These are phyloP conservation scores for Macrophomina tecta DNA, from an alignment of 2,329 filamentous ascomycete genomes.

Conservation along the genomic window DNA sequence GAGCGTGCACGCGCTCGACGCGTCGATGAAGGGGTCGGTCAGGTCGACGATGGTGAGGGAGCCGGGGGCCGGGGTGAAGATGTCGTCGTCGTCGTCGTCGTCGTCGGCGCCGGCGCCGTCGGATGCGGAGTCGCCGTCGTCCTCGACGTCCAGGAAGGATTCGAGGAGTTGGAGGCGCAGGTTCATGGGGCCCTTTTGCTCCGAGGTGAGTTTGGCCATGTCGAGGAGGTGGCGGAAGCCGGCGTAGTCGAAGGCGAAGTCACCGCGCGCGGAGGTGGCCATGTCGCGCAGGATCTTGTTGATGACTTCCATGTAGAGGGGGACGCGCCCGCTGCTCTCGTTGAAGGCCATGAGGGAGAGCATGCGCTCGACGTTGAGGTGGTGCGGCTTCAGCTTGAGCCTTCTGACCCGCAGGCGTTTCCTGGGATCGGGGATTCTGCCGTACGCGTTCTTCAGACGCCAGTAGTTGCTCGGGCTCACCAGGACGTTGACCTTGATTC, in stretches of 20 bases:
- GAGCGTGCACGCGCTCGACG: constrained; percentile 70
- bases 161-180: constrained; percentile 68
- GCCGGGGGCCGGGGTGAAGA: constrained; percentile 49
- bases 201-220: constrained; percentile 48
- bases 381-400: constrained; percentile 53
- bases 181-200: constrained; percentile 62
- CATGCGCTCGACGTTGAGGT: constrained; percentile 61
- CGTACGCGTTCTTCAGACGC: constrained; percentile 52
- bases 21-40: constrained; percentile 72
- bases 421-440: constrained; percentile 31
- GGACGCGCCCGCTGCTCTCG: constrained; percentile 47
- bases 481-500: constrained; percentile 57
- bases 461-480: constrained; percentile 57
- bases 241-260: constrained; percentile 56
- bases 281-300: constrained; percentile 64
- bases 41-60: constrained; percentile 72
- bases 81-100: neutral
- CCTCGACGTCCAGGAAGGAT: constrained; percentile 61
- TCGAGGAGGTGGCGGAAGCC: constrained; percentile 52
- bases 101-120: neutral
- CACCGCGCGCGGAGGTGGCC: constrained; percentile 53
- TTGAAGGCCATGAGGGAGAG: constrained; percentile 61
- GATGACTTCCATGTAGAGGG: constrained; percentile 64
- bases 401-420: constrained; percentile 53
- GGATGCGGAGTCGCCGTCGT: neutral